Evolutionary conservation across 2,329 filamentous ascomycete species (phyloP).

Genomic region (Pezicula radicicola): DNA sequence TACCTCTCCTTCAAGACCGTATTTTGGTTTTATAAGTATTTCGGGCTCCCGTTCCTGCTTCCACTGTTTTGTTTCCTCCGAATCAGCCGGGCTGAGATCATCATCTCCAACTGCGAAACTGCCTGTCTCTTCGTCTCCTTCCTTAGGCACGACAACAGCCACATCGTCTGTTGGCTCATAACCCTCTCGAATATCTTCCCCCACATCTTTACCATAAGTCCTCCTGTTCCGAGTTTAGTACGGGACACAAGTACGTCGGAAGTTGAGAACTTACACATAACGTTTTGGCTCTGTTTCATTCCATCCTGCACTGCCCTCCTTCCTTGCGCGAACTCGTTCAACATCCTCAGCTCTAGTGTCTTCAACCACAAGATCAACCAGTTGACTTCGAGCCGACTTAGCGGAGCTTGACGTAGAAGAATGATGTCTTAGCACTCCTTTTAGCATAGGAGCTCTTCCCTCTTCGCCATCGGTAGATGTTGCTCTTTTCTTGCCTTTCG

Average conservation of each 20-base stretch:
- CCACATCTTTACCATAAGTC: constrained; percentile 42
- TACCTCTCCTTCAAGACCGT: constrained; percentile 28
- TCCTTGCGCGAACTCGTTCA: constrained; percentile 58
- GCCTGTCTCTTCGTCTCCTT: constrained; percentile 31
- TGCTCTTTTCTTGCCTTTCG: constrained; percentile 25
- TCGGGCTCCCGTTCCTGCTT: constrained; percentile 25
- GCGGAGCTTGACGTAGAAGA: constrained; percentile 44
- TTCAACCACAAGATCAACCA: constrained; percentile 66
- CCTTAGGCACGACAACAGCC: constrained; percentile 38
- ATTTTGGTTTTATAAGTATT: constrained; percentile 28
- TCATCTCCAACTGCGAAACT: constrained; percentile 23
- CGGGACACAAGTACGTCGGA: background rate
- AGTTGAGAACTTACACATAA: constrained; percentile 43
- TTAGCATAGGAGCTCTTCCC: constrained; percentile 26
- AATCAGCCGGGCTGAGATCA: constrained; percentile 28
- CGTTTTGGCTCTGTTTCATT: constrained; percentile 53
- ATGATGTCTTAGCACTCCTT: constrained; percentile 39
- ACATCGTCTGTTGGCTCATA: constrained; percentile 46
- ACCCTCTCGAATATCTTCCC: constrained; percentile 50
- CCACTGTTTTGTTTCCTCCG: constrained; percentile 41
- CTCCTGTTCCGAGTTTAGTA: constrained; percentile 29
- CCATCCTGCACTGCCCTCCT: constrained; percentile 59
- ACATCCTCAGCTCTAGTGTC: constrained; percentile 59
- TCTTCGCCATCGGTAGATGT: constrained; percentile 21
- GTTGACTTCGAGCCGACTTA: constrained; percentile 56